These are phyloP conservation scores for Hysterangium stoloniferum DNA, from an alignment of 768 basidiomycete species.

Conservation along the genomic window DNA sequence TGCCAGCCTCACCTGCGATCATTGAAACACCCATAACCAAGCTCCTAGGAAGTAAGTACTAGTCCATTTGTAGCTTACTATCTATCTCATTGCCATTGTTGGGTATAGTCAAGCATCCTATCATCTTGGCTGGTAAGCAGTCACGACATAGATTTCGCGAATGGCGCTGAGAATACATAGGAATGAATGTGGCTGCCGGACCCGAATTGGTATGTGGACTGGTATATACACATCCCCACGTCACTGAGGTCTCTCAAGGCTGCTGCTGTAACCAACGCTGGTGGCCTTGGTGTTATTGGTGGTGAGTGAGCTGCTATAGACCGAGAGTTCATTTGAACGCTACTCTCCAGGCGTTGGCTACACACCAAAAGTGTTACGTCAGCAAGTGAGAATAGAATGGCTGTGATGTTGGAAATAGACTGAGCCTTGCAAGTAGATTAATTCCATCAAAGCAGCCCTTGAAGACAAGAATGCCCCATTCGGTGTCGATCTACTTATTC, in stretches of 20 bases:
- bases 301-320: slow-evolving; percentile 32
- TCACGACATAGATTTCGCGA: too few species aligned
- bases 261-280: slow-evolving; percentile 90
- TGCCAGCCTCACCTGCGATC: slow-evolving; percentile 26
- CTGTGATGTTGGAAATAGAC: slow-evolving; percentile 10
- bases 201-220: slow-evolving; percentile 55
- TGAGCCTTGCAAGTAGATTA: slow-evolving; percentile 40
- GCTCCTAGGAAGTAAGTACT: slow-evolving; percentile 51
- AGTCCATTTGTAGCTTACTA: neutral
- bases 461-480: slow-evolving; percentile 74
- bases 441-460: slow-evolving; percentile 62
- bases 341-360: slow-evolving; percentile 44
- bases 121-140: slow-evolving; percentile 65
- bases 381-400: slow-evolving; percentile 47
- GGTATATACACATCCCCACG: slow-evolving; percentile 13
- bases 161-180: slow-evolving; percentile 23
- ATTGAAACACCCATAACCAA: slow-evolving; percentile 83
- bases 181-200: slow-evolving; percentile 62
- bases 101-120: slow-evolving; percentile 69
- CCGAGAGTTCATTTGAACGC: neutral
- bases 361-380: slow-evolving; percentile 71
- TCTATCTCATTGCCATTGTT: too few species aligned
- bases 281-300: slow-evolving; percentile 88
- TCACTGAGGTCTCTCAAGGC: slow-evolving; percentile 32
- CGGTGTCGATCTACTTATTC: slow-evolving; percentile 86